Evolutionary conservation across 164 flowering plant species (phyloP), one percentile per base, ranked within the genome.

Genomic region (Vitis cinerea): DNA sequence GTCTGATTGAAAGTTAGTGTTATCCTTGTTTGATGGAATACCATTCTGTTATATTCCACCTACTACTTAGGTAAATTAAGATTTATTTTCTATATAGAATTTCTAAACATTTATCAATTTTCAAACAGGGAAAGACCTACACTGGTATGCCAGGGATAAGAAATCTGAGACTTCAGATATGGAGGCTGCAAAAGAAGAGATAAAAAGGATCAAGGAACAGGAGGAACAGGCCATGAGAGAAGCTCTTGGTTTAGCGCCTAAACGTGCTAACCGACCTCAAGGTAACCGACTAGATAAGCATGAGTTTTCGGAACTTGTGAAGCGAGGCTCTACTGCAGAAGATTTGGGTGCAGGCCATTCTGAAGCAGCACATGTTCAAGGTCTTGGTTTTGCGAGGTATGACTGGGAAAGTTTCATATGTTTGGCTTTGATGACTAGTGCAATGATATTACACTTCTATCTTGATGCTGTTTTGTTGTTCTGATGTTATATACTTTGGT

Each of bases 181-280:
- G 71, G 95, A 93, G 66, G 96, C 91, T 53, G 83, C 86, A 51
- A 90, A 86, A 79, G 96, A 86, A 60, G 99, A 95, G 79, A 88
- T 95, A 19, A 76, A 77, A 69, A 84, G 87, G 75, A 83, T 95
- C 61, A 92, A 94, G 81, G 99, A 95, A 77, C 83, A 91, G 76
- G 99, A 95, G 79, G 99, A 95, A 74, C 92, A 88, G 73, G 92
- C 97, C 52, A 95, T 95, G 98, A 84, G 90, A 75, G 99, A 95
- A 80, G 97, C 97, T 71, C 88, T 95, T 69, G 98, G 99, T 63
- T 83, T 95, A 78, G 99, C 99, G 82, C 99, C 99, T 17, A 91
- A 88, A 76, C 86, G 91, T 62, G 55, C 84, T 64, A 70, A 23
- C 67, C 83, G 81, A 49, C 81, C 92, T 66, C 94, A 88, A 72